Evolutionary conservation across 1,139 yeast species (phyloP).

Genomic region (Nakaseomyces delphensis): DNA sequence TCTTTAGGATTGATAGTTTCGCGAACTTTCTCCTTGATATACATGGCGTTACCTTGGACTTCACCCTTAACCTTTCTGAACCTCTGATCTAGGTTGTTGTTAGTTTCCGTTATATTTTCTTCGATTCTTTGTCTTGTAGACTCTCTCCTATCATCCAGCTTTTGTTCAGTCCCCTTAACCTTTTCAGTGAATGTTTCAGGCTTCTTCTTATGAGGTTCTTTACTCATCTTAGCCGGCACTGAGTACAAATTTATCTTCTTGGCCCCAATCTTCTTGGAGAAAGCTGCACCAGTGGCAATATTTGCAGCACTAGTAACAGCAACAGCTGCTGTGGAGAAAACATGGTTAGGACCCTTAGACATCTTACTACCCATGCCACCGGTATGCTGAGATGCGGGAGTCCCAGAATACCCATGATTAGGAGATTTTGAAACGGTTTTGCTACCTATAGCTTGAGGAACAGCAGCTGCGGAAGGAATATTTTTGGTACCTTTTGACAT

Average conservation of each 20-base stretch:
- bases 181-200: neutral
- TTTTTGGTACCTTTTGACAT: too few species aligned
- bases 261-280: constrained; percentile 1
- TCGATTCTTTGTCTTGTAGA: neutral
- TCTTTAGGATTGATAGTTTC: neutral
- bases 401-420: too few species aligned
- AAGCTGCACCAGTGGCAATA: constrained; percentile 3
- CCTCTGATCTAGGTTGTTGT: constrained; percentile 1
- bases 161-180: constrained; percentile 2
- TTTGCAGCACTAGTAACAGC: constrained; percentile 1
- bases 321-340: constrained; percentile 2
- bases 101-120: neutral
- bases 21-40: constrained; percentile 2
- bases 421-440: too few species aligned
- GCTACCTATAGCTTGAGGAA: too few species aligned
- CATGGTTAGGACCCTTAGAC: neutral
- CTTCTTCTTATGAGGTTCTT: constrained; percentile 5
- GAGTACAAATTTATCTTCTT: neutral
- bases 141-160: neutral
- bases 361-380: neutral
- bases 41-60: constrained; percentile 5
- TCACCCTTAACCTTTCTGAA: neutral
- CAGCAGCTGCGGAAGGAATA: too few species aligned
- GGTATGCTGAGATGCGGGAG: too few species aligned
- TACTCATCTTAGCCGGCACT: neutral